Evolutionary conservation across 352 stramenopile genomes (phyloP).

Genomic region (Phytophthora syringae): DNA sequence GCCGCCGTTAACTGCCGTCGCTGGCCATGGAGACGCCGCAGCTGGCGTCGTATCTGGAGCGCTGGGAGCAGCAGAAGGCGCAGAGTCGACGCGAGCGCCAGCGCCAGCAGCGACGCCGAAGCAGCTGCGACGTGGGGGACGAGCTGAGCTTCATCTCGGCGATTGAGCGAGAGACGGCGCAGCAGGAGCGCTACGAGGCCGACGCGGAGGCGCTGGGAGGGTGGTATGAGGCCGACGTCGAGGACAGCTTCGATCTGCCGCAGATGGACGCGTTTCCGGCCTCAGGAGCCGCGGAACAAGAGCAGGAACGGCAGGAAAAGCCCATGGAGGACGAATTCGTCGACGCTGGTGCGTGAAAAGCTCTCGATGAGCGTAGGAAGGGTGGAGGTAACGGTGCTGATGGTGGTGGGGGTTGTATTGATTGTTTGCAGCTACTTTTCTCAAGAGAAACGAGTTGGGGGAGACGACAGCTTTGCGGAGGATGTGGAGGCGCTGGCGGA

Average conservation of each 20-base stretch:
- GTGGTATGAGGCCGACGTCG: not conserved
- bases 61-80: conserved; percentile 58
- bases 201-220: not conserved
- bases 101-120: conserved; percentile 18
- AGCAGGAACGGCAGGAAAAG: conserved; percentile 22
- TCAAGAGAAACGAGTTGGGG: conserved; percentile 53
- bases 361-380: not conserved
- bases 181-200: conserved; percentile 8
- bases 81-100: conserved; percentile 40
- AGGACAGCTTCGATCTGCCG: conserved; percentile 48
- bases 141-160: conserved; percentile 41
- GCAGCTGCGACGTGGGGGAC: conserved; percentile 29
- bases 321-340: conserved; percentile 69
- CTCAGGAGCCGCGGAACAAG: conserved; percentile 4
- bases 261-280: conserved; percentile 39
- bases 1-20: conserved; percentile 10
- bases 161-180: conserved; percentile 30
- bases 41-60: conserved; percentile 56
- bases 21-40: conserved; percentile 36
- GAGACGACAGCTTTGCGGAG: conserved; percentile 54
- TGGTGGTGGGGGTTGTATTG: not conserved
- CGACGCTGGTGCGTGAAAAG: conserved; percentile 59
- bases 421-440: conserved; percentile 42
- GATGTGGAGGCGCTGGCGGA: conserved; percentile 30
- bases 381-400: conserved; percentile 3